Evolutionary conservation across 106 monocot species (phyloP), one percentile per base, ranked within the genome.

Genomic region (Platanthera zijinensis): DNA sequence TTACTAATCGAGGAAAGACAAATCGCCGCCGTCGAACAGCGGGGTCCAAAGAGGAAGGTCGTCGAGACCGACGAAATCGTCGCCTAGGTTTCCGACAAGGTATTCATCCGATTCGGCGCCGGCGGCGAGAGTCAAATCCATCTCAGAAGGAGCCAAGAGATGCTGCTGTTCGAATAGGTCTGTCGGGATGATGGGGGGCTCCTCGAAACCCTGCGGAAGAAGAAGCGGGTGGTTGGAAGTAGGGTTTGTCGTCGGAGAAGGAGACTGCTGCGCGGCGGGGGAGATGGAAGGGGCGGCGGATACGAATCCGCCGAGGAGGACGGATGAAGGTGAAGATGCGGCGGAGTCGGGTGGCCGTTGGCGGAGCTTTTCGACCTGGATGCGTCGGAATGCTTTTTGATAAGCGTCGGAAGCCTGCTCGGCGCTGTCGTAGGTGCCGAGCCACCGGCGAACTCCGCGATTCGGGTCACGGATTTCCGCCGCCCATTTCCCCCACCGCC

Each of bases 401-500:
- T 87, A 87, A 9, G 83, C 86, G 30, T 75, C 9, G 66, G 77
- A 25, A 4, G 86, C 86, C 14, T 15, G 70, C 48, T 81, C 78
- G 11, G 76, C 86, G 14, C 80, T 78, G 51, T 77, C 50, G 69
- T 71, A 87, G 1, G 86, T 81, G 14, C 86, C 86, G 10, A 87
- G 74, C 86, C 86, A 87, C 19, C 19, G 2, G 5, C 86, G 77
- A 7, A 62, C 62, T 17, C 72, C 54, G 5, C 75, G 68, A 49
- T 78, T 63, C 28, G 87, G 85, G 77, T 89, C 85, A 12, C 92
- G 82, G 50, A 92, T 92, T 81, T 92, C 89, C 0, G 92, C 92
- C n/a, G 85, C 92, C 84, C 86, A 92, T 61, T 85, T 85, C 3
- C 86, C 86, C 74, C 74, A 87, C 28, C 69, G 45, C 21, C 86